Evolutionary conservation across 2,329 filamentous ascomycete species (phyloP), one percentile per base, ranked within the genome.

Genomic region (Cercospora zeina): DNA sequence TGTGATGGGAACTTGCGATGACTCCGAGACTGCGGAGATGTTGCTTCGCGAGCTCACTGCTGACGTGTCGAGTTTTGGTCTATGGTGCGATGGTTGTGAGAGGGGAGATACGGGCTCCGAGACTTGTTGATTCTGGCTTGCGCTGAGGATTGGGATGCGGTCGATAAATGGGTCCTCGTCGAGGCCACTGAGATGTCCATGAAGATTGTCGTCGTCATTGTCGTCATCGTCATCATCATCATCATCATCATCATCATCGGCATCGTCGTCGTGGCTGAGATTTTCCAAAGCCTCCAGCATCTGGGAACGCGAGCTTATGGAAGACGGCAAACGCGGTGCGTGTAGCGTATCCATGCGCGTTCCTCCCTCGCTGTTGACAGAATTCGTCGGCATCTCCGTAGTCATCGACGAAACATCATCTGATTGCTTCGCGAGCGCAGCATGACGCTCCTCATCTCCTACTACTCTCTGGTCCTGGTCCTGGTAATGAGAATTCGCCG

Each of bases 101-200:
- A 33, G 11, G 4, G 56, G 56, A 21, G 56, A 50, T 13, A 58
- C 42, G 3, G 42, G 39, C 16, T 45, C 27, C 30, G 56, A 58
- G 6, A 19, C 8, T 36, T 51, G 16, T 33, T 51, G 10, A 10
- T 24, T 47, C 14, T 11, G 19, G n/a, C 3, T 10, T 16, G 30
- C 55, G 27, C 53, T 14, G 8, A 54, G 50, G 9, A 39, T 55
- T 21, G 50, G 39, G 3, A 47, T 51, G 13, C 39, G 45, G 34
- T 66, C 63, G 13, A 61, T 37, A 54, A 65, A 67, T 3, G 63
- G 65, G 36, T 67, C 63, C 16, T 64, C 63, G 21, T 58, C 56
- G 1, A 67, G 54, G 3, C 57, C 63, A 31, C 57, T 65, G 54
- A 67, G 62, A 34, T 62, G 53, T 1, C 54, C 53, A 4, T 45